Conservation (phyloP, 2,329 filamentous ascomycete species). For the Graphilbum ipis-grandicollis region DNA sequence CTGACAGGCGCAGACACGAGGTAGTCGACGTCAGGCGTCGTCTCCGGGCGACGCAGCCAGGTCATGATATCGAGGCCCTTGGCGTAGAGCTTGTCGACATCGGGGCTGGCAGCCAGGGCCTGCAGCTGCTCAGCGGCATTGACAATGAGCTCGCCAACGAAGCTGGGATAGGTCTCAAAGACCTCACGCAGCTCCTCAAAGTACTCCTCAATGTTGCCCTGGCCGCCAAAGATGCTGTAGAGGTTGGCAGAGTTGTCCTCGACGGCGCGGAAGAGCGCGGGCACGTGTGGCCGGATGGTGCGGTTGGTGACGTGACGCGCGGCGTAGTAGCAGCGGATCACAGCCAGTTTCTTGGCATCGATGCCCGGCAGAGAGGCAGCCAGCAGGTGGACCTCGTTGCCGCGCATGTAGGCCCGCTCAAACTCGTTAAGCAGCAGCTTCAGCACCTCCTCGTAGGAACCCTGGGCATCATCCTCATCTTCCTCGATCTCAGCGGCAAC, state of each 20-base stretch:
- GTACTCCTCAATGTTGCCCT: slow-evolving; percentile 98
- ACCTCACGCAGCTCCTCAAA: slow-evolving; percentile 93
- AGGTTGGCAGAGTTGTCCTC: slow-evolving; percentile 69
- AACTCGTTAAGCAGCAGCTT: slow-evolving; percentile 92
- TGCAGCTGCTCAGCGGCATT: slow-evolving; percentile 78
- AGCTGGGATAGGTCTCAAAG: slow-evolving; percentile 77
- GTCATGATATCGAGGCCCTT: slow-evolving; percentile 92
- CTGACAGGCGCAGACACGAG: slow-evolving; percentile 89
- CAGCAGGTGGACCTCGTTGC: slow-evolving; percentile 90
- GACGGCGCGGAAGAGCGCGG: slow-evolving; percentile 77
- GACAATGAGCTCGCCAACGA: slow-evolving; percentile 71
- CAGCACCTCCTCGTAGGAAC: slow-evolving; percentile 81
- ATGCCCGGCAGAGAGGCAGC: slow-evolving; percentile 79
- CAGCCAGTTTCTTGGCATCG: slow-evolving; percentile 76
- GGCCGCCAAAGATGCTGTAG: slow-evolving; percentile 90
- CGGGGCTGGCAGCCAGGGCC: slow-evolving; percentile 62
- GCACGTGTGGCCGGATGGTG: slow-evolving; percentile 81
- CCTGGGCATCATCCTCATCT: slow-evolving; percentile 75
- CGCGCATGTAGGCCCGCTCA: slow-evolving; percentile 81
- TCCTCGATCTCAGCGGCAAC: slow-evolving; percentile 79
- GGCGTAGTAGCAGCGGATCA: slow-evolving; percentile 81
- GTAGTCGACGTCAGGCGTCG: slow-evolving; percentile 87
- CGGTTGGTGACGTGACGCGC: slow-evolving; percentile 71
- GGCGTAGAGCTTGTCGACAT: slow-evolving; percentile 86
- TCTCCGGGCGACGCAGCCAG: slow-evolving; percentile 79